Evolutionary conservation across 805 yeast species (phyloP), one percentile per base, ranked within the genome.

Genomic region (Myxozyma mucilagina): DNA sequence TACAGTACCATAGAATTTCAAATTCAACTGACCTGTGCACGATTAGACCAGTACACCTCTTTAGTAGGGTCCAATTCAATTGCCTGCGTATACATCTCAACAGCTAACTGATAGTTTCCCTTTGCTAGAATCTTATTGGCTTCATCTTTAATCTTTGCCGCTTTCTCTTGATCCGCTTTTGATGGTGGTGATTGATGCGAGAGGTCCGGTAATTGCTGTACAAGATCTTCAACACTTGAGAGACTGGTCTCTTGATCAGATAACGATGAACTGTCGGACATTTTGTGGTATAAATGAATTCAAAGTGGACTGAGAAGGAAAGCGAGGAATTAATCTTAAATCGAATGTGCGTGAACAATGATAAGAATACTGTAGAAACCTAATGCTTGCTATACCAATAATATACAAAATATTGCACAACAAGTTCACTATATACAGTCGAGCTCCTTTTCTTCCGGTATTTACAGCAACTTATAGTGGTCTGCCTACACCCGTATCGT

Each of bases 121-220:
- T 78, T 78, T 24, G 96, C 90, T 89, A 94, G 87, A 45, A 89
- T 87, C 72, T 85, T 84, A 81, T 94, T 94, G 65, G 98, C 99
- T 73, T 87, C 89, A 36, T 84, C 76, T 77, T 94, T 94, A 68
- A 89, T 78, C 20, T 79, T 82, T 70, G 90, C 96, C 16, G 98
- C 98, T 68, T 82, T 79, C 59, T 83, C 86, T 59, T 80, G 86
- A 8, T 77, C 80, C 59, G 76, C 38, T n/a, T 56, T 51, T 10
- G 62, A 44, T n/a, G 59, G 51, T 29, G 51, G 57, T 29, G 49
- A 44, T 6, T 42, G 9, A 31, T 44, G 44, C 42, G 49, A 44
- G 44, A 53, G 14, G 41, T 53, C 50, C 4, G 51, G 48, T 20
- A 36, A 24, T 36, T 53, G 57, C 34, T 52, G 41, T 9, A 42